Percentiles rank a stretch among this genome's conserved stretches.
These are phyloP conservation scores for Crucibulum laeve DNA, from an alignment of 768 basidiomycete genomes.

Conservation along the genomic window DNA sequence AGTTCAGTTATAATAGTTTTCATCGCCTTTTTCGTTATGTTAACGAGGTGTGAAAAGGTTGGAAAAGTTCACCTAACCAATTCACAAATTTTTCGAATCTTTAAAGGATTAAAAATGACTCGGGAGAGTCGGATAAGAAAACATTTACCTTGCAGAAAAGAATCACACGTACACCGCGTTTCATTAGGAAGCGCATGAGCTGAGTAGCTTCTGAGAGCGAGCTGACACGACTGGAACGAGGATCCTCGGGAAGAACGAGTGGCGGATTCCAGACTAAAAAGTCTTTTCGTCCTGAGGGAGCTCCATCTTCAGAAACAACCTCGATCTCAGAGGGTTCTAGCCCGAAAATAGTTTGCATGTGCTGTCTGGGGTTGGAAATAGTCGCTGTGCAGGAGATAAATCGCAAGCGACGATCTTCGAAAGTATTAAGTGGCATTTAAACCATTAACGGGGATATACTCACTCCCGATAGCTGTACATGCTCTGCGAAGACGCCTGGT, in stretches of 20 bases:
- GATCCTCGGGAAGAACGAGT: slow-evolving; percentile 48
- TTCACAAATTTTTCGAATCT: slow-evolving; percentile 83
- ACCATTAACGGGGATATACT: slow-evolving; percentile 14
- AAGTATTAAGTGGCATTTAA: background rate
- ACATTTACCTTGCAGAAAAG: slow-evolving; percentile 77
- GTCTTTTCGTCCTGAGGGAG: slow-evolving; percentile 78
- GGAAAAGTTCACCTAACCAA: slow-evolving; percentile 39
- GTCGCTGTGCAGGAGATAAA: slow-evolving; percentile 91
- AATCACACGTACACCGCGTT: slow-evolving; percentile 73
- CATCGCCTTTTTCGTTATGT: slow-evolving; percentile 55
- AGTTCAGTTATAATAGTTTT: slow-evolving; percentile 69
- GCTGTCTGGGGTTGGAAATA: slow-evolving; percentile 66
- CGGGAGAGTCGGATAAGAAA: background rate
- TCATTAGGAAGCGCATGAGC: slow-evolving; percentile 80
- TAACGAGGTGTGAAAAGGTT: background rate
- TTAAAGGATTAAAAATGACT: background rate
- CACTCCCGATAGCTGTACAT: slow-evolving; percentile 75
- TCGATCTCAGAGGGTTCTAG: slow-evolving; percentile 56
- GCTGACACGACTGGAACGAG: slow-evolving; percentile 48
- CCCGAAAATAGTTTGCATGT: slow-evolving; percentile 78
- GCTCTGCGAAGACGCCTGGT: slow-evolving; percentile 73
- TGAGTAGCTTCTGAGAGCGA: slow-evolving; percentile 64
- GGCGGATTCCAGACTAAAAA: slow-evolving; percentile 77
- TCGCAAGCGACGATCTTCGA: slow-evolving; percentile 45
- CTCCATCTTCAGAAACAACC: slow-evolving; percentile 74